Base-by-base conservation (phyloP, 1,139 yeast species). In the Taphrina wiesneri region DNA sequence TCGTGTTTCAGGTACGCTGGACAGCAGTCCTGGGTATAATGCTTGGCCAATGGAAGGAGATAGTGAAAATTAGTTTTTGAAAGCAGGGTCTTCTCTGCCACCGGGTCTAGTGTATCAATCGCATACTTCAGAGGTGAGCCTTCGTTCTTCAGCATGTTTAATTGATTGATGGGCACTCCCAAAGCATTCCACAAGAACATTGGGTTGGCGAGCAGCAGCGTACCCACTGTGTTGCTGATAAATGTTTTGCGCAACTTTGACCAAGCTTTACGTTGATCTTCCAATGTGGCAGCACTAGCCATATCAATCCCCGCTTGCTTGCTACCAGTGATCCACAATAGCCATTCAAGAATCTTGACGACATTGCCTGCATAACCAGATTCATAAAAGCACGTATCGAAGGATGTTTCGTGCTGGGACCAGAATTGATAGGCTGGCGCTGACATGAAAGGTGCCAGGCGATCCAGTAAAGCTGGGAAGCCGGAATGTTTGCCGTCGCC, bases 281-380 rank as follows among this genome's bases (percentile, higher is more conserved):
- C 79, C 71, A 88, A 75, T 4, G 86, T 82, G 68, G 79, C 80
- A 67, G 88, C 82, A n/a, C 76, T 73, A 74, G 92, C 86, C 51
- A 88, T 77, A 67, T 81, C 79, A 49, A 81, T 80, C 62, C 88
- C 84, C 63, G 83, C 80, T 13, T 76, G 76, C 41, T 79, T 72
- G 36, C 85, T 80, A 1, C 92, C 88, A 67, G 86, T 80, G 2
- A 82, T 63, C 51, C 79, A 78, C 77, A 88, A 88, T 2, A 87
- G 78, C 73, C 81, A 82, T 70, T 81, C 81, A 17, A 90, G 87
- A 67, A 87, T 76, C 72, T 92, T 81, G 66, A 88, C 78, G 0
- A 95, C 96, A 95, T 96, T 88, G 75, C 93, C 82, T 1, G 95
- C 87, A 36, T 90, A 87, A 0, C 96, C 96, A 4, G 95, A 88